Base-by-base conservation (phyloP, 495 filamentous ascomycete genomes). In the Neurospora tetraspora region DNA sequence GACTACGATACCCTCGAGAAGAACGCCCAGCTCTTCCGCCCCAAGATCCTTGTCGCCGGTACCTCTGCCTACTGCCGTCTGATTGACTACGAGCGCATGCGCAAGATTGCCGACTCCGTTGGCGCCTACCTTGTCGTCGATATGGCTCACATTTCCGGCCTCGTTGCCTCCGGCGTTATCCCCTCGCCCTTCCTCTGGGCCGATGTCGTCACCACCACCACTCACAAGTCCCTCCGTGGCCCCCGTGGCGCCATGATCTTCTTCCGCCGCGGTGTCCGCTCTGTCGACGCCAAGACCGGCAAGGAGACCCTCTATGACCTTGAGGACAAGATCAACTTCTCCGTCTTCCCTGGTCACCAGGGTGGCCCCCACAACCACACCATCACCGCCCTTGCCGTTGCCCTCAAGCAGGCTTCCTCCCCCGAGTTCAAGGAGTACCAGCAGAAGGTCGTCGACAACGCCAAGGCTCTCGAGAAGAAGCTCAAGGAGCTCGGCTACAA, bases 211-310 rank as follows among this genome's bases (percentile, higher is more conserved):
- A 99, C 96, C 74, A 99, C 96, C 72, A 99, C 96, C 72, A 99
- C 96, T 69, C 96, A 99, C 90, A 99, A 99, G 89, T 97, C 94
- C 69, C 92, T 99, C 78, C 93, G 96, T 86, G 96, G 96, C 70
- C 96, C 96, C 71, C 92, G 96, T 84, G 96, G 96, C 81, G 96
- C 96, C 80, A 99, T 99, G 96, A 99, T 99, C 85, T 99, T 99
- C 89, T 99, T 93, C 90, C 93, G 96, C 79, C 96, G 95, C 85
- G 96, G 96, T 78, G 92, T 98, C 70, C 90, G 94, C 77, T 92
- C 89, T 80, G 89, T 89, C 65, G 93, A 98, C 80, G 85, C 91
- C 81, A 98, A 98, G 89, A 88, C 89, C 71, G 92, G 93, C 77
- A 96, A 98, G 86, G 90, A 98, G 83, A 89, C 88, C 75, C 79